Evolutionary conservation across 1,284 basidiomycete species (phyloP), one percentile per base, ranked within the genome.

Genomic region (Trametes versicolor): DNA sequence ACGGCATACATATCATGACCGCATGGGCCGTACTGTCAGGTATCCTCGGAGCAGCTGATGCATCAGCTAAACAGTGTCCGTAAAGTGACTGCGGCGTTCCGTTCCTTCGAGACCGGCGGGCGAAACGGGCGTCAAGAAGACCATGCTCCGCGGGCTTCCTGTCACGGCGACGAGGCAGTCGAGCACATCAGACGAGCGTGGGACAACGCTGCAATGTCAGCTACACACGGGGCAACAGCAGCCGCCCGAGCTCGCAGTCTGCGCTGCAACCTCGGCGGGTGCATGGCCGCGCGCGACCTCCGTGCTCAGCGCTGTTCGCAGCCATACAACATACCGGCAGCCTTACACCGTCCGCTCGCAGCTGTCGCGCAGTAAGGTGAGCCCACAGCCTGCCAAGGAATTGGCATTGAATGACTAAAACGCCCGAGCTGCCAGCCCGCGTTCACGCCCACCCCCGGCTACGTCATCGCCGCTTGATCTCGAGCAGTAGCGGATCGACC

Each of bases 401-500:
- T 36, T 45, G 15, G 41, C n/a, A 57, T 57, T 47, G 32, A 41
- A 13, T 27, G 2, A 23, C 36, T 58, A 58, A 58, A 39, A 29
- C 57, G 29, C 4, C 57, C 57, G 57, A 47, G 19, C 23, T 37
- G 47, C 17, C 57, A 58, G 57, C 36, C 2, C 47, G 15, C 19
- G 2, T 39, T 37, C 34, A 34, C 19, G 27, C 9, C 25, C 50
- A 36, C 41, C 58, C 41, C 36, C 41, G 51, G 41, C 61, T 68
- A 65, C 67, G 67, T 68, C 67, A 68, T 67, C 61, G 32, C 32
- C 34, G 41, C 52, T 27, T 12, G 36, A 13, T 43, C 41, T 48
- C 58, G 52, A 39, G 57, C 25, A 41, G 37, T 64, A 54, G 66
- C 66, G 63, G 60, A 64, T 64, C 53, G 59, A 41, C 36, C 60